Conservation (phyloP, 2,329 filamentous ascomycete species). For the Cordyceps militaris region DNA sequence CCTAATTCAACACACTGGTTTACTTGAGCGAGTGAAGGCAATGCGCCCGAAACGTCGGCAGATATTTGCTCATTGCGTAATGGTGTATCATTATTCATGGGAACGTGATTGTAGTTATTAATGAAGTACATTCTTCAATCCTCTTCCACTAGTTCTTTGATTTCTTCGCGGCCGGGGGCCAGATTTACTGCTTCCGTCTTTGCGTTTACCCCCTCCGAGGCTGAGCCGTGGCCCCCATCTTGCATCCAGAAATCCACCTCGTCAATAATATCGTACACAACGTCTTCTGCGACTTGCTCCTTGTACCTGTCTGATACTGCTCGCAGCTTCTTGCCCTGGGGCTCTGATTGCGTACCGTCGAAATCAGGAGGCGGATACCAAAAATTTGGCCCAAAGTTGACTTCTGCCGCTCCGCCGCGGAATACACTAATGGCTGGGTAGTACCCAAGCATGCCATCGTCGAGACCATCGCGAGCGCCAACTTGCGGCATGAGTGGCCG, state of each 20-base stretch:
- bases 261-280: constrained; percentile 88
- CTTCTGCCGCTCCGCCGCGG: constrained; percentile 80
- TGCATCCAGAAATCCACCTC: constrained; percentile 87
- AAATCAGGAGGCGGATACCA: constrained; percentile 72
- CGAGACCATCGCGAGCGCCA: constrained; percentile 76
- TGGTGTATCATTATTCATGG: constrained; percentile 9
- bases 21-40: neutral
- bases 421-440: constrained; percentile 92
- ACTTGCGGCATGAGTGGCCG: constrained; percentile 62
- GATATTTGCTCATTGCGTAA: neutral
- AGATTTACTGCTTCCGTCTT: constrained; percentile 38
- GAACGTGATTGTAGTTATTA: too few relatives aligned
- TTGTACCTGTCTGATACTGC: constrained; percentile 73
- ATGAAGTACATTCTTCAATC: too few relatives aligned
- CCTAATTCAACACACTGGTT: neutral
- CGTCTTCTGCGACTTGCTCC: constrained; percentile 91
- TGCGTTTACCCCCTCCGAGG: constrained; percentile 37
- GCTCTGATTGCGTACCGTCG: constrained; percentile 28
- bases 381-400: constrained; percentile 91
- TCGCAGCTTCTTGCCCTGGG: constrained; percentile 34
- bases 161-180: constrained; percentile 46
- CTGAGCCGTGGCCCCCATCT: constrained; percentile 49
- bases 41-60: neutral
- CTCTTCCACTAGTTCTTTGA: constrained; percentile 60
- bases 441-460: constrained; percentile 93